phyloP scores from a whole-genome alignment of 176 grass and related monocot genomes.

The Aegilops tauschii region DNA sequence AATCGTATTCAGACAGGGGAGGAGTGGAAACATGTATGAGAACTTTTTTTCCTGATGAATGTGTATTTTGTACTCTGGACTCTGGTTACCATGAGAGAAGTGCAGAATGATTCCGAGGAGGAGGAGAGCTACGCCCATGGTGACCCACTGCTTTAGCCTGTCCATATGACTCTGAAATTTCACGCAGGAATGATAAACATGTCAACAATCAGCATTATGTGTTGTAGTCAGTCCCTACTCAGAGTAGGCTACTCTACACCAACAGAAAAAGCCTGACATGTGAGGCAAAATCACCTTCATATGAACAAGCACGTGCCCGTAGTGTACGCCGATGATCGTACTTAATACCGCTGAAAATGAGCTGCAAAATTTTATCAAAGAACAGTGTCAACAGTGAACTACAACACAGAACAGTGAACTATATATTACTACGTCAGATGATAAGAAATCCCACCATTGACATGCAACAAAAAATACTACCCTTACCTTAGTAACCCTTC shows the following conservation, averaged over 20 bases:
- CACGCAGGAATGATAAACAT: neutral
- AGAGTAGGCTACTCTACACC: neutral
- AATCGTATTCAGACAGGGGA: neutral
- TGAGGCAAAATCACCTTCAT: slow-evolving; percentile 52
- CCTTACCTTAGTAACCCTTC: slow-evolving; percentile 81
- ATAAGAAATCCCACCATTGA: neutral
- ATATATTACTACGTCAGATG: neutral
- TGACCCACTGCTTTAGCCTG: slow-evolving; percentile 77
- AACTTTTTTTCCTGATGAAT: neutral
- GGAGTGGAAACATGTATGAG: neutral
- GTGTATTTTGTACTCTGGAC: neutral
- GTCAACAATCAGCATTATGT: neutral
- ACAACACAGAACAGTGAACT: neutral
- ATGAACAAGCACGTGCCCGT: slow-evolving; percentile 83
- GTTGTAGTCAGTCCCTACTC: no score
- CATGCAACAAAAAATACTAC: neutral
- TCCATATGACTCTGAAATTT: slow-evolving; percentile 51
- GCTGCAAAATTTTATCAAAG: slow-evolving; percentile 31
- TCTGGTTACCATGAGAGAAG: slow-evolving; percentile 69
- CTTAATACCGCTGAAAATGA: slow-evolving; percentile 76
- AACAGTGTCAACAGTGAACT: neutral
- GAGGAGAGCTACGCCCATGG: slow-evolving; percentile 61
- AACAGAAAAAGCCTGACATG: neutral
- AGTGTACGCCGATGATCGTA: slow-evolving; percentile 86
- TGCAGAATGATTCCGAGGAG: slow-evolving; percentile 76